These are phyloP conservation scores for Areca catechu DNA, from an alignment of 176 grass and related monocot species.

Conservation along the genomic window DNA sequence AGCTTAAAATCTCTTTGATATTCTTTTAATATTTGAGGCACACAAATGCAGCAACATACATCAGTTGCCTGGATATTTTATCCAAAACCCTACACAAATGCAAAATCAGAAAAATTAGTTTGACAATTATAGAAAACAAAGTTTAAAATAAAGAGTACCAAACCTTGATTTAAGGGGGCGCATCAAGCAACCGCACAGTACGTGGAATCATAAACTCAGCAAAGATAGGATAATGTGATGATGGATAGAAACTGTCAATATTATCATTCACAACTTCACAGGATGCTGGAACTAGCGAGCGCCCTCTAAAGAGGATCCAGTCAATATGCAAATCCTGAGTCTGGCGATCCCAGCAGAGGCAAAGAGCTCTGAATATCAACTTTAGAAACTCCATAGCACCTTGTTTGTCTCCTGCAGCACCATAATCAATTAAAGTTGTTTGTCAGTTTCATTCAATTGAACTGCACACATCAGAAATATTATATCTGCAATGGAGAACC, in stretches of 20 bases:
- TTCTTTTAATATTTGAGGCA: too few relatives aligned
- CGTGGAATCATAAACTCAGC: constrained; percentile 87
- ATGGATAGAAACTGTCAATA: constrained; percentile 86
- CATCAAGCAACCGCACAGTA: constrained; percentile 51
- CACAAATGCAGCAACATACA: too few relatives aligned
- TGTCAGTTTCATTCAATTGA: too few relatives aligned
- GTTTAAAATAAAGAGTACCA: too few relatives aligned
- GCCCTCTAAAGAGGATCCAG: constrained; percentile 89
- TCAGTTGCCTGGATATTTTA: too few relatives aligned
- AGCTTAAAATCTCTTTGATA: too few relatives aligned
- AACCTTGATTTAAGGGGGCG: constrained; percentile 1
- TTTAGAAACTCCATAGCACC: constrained; percentile 91
- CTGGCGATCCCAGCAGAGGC: constrained; percentile 95
- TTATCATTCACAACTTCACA: constrained; percentile 98
- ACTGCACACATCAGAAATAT: too few relatives aligned
- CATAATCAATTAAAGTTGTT: not conserved
- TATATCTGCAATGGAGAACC: too few relatives aligned
- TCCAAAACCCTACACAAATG: too few relatives aligned
- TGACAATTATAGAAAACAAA: too few relatives aligned
- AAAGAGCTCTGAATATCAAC: constrained; percentile 93
- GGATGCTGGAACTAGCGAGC: constrained; percentile 68
- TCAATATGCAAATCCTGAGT: constrained; percentile 96
- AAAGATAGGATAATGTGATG: constrained; percentile 80
- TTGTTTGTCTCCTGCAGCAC: constrained; percentile 78
- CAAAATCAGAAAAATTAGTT: too few relatives aligned